Evolutionary conservation across 176 grass and related monocot genomes (phyloP), one percentile per base, ranked within the genome.

Genomic region (Cenchrus fungigraminus): DNA sequence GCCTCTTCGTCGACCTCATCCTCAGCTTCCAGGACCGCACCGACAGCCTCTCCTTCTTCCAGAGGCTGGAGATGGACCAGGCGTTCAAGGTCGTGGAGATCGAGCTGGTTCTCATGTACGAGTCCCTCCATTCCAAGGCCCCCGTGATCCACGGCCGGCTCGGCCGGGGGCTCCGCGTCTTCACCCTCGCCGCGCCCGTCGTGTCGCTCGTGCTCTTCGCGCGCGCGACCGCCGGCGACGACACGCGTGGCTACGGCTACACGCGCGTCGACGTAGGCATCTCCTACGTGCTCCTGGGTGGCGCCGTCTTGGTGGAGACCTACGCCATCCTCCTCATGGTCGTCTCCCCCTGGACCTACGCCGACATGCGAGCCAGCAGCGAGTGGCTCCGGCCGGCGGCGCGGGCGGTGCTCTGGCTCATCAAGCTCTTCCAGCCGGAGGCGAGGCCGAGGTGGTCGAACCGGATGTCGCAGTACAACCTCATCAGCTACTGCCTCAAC

Each of bases 1-100:
- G 78, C 47, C 87, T 92, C 40, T 88, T 78, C 12, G 90, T 86
- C 6, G 83, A 92, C 81, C 86, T 92, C 46, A 85, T 92, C 67
- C 86, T 89, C n/a, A 92, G 87, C 66, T 92, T 83, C 77, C 73
- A 88, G 60, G 76, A 86, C 59, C 75, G 83, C 73, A 85, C 22
- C 73, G 40, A 77, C 37, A 77, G 83, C 73, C 62, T 69, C 9
- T 51, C 73, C 61, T 69, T 68, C 40, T 85, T 85, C 63, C 83
- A 51, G 9, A 22, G 13, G 14, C 73, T 77, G 34, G 42, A 67
- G 61, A 16, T 65, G 61, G 83, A 77, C 3, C 83, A 77, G 52
- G 83, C 83, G 0, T 85, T 57, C 83, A 85, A 85, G 40, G 63
- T 85, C 6, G 63, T 85, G 62, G 83, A 85, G 83, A 68, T 85